These are phyloP conservation scores for Articulospora tetracladia DNA, from an alignment of 495 filamentous ascomycete genomes.

Conservation along the genomic window DNA sequence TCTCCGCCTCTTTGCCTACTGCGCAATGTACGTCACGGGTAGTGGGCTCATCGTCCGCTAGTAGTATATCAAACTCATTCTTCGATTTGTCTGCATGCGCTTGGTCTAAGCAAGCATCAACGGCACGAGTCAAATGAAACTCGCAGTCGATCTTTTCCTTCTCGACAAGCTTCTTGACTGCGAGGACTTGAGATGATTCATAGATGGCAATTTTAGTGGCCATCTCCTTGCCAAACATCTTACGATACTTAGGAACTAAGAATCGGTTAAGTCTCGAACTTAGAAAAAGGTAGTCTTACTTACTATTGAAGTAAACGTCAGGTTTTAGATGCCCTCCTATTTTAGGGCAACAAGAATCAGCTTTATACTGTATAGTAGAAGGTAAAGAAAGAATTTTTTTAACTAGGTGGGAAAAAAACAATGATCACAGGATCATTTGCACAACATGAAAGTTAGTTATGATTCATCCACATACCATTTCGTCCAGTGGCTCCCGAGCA, in stretches of 20 bases:
- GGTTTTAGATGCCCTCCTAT: slow-evolving; percentile 25
- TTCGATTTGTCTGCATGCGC: background rate
- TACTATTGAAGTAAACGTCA: slow-evolving; percentile 4
- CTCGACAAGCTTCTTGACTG: slow-evolving; percentile 46
- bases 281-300: slow-evolving; percentile 39
- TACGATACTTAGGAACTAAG: slow-evolving; percentile 36
- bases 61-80: background rate
- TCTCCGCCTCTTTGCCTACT: slow-evolving; percentile 85
- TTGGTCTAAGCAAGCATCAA: slow-evolving; percentile 4
- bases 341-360: background rate
- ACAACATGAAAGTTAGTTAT: too few relatives aligned
- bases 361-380: too few relatives aligned
- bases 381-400: too few relatives aligned
- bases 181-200: slow-evolving; percentile 50
- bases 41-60: background rate
- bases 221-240: slow-evolving; percentile 31
- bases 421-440: too few relatives aligned
- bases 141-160: slow-evolving; percentile 50
- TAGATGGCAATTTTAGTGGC: slow-evolving; percentile 51
- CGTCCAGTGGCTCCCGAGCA: slow-evolving; percentile 58
- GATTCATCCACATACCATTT: slow-evolving; percentile 43
- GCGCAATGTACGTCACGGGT: slow-evolving; percentile 37
- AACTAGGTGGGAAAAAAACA: too few relatives aligned
- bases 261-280: background rate
- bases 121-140: slow-evolving; percentile 26